A percentile compares a stretch with the other conserved stretches of the same genome.
phyloP scores from a whole-genome alignment of 2,329 filamentous ascomycete genomes.

The Talaromyces sp. region DNA sequence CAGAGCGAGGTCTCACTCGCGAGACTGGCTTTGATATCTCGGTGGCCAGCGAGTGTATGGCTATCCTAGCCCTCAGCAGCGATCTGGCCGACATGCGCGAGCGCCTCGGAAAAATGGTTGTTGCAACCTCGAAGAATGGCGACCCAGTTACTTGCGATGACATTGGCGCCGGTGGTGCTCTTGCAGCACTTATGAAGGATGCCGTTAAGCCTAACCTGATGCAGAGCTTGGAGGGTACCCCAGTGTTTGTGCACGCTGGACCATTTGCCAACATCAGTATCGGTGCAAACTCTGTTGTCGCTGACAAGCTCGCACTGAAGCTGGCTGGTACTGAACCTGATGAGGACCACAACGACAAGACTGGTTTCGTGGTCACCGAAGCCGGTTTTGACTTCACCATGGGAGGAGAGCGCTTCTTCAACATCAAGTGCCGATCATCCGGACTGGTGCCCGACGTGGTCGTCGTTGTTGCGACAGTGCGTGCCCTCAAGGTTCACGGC shows the following conservation, averaged over 20 bases:
- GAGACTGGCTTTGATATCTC: conserved; percentile 97
- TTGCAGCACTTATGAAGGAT: conserved; percentile 94
- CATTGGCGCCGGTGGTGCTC: conserved; percentile 82
- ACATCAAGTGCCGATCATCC: conserved; percentile 97
- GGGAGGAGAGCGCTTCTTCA: conserved; percentile 99
- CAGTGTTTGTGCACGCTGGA: conserved; percentile 94
- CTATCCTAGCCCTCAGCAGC: conserved; percentile 89
- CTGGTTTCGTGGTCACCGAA: conserved; percentile 92
- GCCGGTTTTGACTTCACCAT: conserved; percentile 99
- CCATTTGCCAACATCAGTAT: conserved; percentile 99
- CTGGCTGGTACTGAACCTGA: conserved; percentile 90
- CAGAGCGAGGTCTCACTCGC: conserved; percentile 82
- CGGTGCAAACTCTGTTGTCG: conserved; percentile 89
- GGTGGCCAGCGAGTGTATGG: conserved; percentile 97
- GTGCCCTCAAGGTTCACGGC: conserved; percentile 94
- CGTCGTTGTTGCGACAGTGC: conserved; percentile 90
- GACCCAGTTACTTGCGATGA: conserved; percentile 96
- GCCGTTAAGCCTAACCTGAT: conserved; percentile 98
- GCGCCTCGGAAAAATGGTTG: conserved; percentile 89
- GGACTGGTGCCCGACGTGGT: conserved; percentile 89
- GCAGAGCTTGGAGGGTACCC: conserved; percentile 95
- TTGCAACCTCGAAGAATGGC: conserved; percentile 77
- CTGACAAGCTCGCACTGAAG: conserved; percentile 93
- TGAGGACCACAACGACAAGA: conserved; percentile 75
- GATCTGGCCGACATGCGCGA: conserved; percentile 84